phyloP scores from a whole-genome alignment of 192 early-diverging fungal species.

The Linnemannia hyalina region DNA sequence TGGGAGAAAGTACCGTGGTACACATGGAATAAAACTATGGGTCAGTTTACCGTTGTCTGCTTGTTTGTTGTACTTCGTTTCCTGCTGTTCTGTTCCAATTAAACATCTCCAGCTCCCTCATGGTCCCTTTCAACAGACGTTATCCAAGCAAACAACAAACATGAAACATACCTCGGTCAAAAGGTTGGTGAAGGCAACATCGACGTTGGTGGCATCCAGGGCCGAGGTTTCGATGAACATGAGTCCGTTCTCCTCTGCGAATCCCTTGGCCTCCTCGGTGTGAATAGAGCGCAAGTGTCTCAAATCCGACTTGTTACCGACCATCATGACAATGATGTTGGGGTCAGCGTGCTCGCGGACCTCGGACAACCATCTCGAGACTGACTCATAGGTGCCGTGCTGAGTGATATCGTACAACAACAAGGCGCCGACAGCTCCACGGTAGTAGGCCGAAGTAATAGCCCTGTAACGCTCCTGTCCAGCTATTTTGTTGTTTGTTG shows the following conservation, averaged over 20 bases:
- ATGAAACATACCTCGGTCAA: constrained; percentile 45
- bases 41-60: constrained; percentile 21
- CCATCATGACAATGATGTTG: constrained; percentile 94
- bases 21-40: background rate
- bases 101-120: background rate
- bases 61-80: constrained; percentile 7
- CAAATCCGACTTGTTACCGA: constrained; percentile 97
- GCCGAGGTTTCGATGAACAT: constrained; percentile 90
- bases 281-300: constrained; percentile 77
- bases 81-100: background rate
- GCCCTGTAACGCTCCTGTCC: constrained; percentile 96
- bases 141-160: background rate
- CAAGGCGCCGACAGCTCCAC: constrained; percentile 94
- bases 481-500: constrained; percentile 53
- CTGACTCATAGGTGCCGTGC: constrained; percentile 86
- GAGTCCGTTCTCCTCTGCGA: constrained; percentile 85
- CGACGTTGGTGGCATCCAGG: constrained; percentile 87
- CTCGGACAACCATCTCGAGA: constrained; percentile 96
- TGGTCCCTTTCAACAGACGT: background rate
- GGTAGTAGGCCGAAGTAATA: constrained; percentile 90
- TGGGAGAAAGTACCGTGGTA: background rate
- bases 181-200: constrained; percentile 75
- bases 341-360: constrained; percentile 96
- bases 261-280: constrained; percentile 84
- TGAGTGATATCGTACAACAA: constrained; percentile 85